Percentiles rank a stretch among this genome's conserved stretches.
phyloP scores from a whole-genome alignment of 768 basidiomycete genomes.

The Termitomyces sp. region DNA sequence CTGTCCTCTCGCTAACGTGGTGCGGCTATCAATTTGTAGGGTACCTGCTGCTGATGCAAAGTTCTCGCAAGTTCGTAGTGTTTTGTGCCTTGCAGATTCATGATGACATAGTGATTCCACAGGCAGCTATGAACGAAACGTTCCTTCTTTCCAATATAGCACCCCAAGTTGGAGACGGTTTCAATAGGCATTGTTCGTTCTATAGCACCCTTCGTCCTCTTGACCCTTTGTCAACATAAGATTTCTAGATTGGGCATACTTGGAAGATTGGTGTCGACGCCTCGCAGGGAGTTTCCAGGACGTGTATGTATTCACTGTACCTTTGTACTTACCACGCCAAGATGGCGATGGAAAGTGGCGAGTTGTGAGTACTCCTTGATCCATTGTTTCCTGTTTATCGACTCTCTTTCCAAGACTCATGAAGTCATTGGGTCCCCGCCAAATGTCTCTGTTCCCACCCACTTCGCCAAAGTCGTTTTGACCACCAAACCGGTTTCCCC shows the following conservation, averaged over 20 bases:
- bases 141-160: slow-evolving; percentile 95
- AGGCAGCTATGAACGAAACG: slow-evolving; percentile 95
- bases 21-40: slow-evolving; percentile 34
- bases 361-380: slow-evolving; percentile 56
- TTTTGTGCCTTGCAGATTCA: background rate
- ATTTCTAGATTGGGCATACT: slow-evolving; percentile 85
- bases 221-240: background rate
- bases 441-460: slow-evolving; percentile 90
- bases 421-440: slow-evolving; percentile 95
- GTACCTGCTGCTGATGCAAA: slow-evolving; percentile 98
- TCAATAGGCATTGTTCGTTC: slow-evolving; percentile 89
- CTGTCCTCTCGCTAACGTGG: background rate
- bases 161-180: slow-evolving; percentile 95
- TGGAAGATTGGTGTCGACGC: slow-evolving; percentile 92
- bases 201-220: background rate
- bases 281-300: slow-evolving; percentile 86
- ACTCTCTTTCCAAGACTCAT: slow-evolving; percentile 50
- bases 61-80: slow-evolving; percentile 25
- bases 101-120: slow-evolving; percentile 28
- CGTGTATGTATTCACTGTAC: slow-evolving; percentile 97
- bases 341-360: slow-evolving; percentile 93
- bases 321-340: slow-evolving; percentile 87
- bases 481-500: slow-evolving; percentile 72
- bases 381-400: background rate
- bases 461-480: slow-evolving; percentile 95